Conservation (phyloP, 768 basidiomycete genomes). For the Rhodotorula diobovata region DNA sequence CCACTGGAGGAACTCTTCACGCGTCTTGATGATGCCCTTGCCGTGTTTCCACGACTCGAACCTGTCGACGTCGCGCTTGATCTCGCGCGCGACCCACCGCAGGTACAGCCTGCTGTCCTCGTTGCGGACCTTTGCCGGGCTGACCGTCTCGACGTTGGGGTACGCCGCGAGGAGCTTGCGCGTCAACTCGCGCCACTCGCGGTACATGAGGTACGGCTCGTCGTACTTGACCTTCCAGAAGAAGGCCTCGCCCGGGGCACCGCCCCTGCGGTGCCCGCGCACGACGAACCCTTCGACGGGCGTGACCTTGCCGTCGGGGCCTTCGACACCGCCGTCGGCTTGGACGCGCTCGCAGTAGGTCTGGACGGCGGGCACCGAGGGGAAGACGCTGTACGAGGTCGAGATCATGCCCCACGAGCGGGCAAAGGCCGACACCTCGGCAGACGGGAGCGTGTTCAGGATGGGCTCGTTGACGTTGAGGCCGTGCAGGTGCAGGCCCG, state of each 20-base stretch:
- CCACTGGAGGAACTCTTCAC: conserved; percentile 75
- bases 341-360: conserved; percentile 67
- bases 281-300: conserved; percentile 92
- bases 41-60: conserved; percentile 66
- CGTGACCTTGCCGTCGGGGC: conserved; percentile 55
- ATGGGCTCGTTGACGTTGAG: conserved; percentile 64
- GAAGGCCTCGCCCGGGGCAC: conserved; percentile 57
- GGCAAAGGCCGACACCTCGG: conserved; percentile 71
- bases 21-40: conserved; percentile 76
- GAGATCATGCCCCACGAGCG: conserved; percentile 84
- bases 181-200: conserved; percentile 94
- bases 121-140: conserved; percentile 59
- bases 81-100: conserved; percentile 75
- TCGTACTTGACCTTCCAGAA: conserved; percentile 99
- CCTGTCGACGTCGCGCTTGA: conserved; percentile 56
- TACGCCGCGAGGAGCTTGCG: conserved; percentile 32
- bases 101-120: conserved; percentile 74
- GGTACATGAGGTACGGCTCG: conserved; percentile 97
- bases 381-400: conserved; percentile 59
- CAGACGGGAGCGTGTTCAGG: conserved; percentile 68
- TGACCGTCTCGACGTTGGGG: conserved; percentile 20
- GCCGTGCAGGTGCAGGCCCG: conserved; percentile 89
- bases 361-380: conserved; percentile 64
- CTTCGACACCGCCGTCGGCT: conserved; percentile 65
- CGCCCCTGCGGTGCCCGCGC: conserved; percentile 54